Evolutionary conservation across 176 grass and related monocot species (phyloP).

Genomic region (Thinopyrum elongatum): DNA sequence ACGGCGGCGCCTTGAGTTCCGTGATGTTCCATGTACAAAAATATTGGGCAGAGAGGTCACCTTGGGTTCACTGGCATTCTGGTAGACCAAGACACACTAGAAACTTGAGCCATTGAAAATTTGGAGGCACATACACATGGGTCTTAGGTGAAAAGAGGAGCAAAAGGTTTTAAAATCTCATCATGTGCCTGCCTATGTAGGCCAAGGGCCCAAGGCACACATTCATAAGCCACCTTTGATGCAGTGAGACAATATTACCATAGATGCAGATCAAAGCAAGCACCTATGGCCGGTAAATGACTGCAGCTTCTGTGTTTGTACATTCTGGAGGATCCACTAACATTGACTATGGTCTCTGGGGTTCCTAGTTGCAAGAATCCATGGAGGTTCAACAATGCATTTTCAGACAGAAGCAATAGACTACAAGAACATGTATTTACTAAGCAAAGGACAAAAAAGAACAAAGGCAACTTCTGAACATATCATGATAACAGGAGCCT

Average conservation of each 20-base stretch:
- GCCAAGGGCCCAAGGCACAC: background rate
- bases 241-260: background rate
- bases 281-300: background rate
- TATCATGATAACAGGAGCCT: slow-evolving; percentile 10
- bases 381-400: background rate
- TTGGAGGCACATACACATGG: background rate
- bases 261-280: background rate
- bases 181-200: too few relatives aligned
- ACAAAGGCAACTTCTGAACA: background rate
- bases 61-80: too few relatives aligned
- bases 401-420: background rate
- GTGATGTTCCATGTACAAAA: too few relatives aligned
- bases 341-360: background rate
- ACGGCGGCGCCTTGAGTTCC: too few relatives aligned
- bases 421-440: background rate
- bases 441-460: background rate
- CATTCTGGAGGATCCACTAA: background rate
- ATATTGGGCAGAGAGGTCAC: too few relatives aligned
- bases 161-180: background rate
- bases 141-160: background rate
- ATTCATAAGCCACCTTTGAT: background rate
- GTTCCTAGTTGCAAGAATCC: background rate
- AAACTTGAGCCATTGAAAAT: background rate
- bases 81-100: background rate
- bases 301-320: background rate